Conservation (phyloP, 169 alveolate genomes). For the Cryptosporidium tyzzeri region DNA sequence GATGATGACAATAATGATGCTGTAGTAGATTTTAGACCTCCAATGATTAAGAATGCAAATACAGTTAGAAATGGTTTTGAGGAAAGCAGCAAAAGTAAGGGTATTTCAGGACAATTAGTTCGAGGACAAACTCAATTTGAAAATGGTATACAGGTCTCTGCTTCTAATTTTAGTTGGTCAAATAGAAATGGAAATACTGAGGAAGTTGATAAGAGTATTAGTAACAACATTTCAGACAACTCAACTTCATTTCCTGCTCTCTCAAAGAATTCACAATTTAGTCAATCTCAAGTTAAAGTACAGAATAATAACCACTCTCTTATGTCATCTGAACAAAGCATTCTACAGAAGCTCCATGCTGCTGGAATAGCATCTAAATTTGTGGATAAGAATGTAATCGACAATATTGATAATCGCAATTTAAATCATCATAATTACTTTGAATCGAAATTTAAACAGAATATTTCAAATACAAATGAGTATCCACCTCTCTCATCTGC, state of each 20-base stretch:
- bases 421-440: not conserved
- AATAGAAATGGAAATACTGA: conserved; percentile 16
- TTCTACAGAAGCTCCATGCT: conserved; percentile 40
- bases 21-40: not conserved
- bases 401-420: not conserved
- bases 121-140: not conserved
- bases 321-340: conserved; percentile 8
- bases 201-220: not conserved
- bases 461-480: conserved; percentile 7
- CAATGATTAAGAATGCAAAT: not conserved
- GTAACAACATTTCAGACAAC: conserved; percentile 3
- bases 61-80: not conserved
- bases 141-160: not conserved
- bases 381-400: not conserved
- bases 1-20: conserved; percentile 66
- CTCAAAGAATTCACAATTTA: conserved; percentile 40
- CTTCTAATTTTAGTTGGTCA: conserved; percentile 70
- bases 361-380: conserved; percentile 28
- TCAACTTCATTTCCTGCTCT: conserved; percentile 62
- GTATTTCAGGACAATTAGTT: not conserved
- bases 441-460: conserved; percentile 2
- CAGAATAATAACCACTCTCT: not conserved
- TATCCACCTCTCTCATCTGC: conserved; percentile 75
- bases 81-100: not conserved
- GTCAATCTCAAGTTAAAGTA: not conserved